Evolutionary conservation across 2,329 filamentous ascomycete genomes (phyloP), one percentile per base, ranked within the genome.

Genomic region (Colletotrichum sp.): DNA sequence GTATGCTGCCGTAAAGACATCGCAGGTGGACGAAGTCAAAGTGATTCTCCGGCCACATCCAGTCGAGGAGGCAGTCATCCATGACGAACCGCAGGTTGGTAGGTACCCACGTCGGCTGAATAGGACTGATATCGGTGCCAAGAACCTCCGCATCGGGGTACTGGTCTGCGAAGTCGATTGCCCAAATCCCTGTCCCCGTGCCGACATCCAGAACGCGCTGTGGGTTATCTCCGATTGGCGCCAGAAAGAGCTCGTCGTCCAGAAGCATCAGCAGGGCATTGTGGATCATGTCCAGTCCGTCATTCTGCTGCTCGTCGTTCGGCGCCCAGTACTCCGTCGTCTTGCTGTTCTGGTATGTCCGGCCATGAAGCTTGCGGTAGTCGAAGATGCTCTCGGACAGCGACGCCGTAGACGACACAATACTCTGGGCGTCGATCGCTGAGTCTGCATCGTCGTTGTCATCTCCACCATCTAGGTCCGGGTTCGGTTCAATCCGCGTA

Each of bases 11-110:
- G 6, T 88, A 85, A 77, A 93, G 84, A 77, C 90, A 86, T 39
- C 89, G 88, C 4, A 89, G 88, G 80, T 92, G 91, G 78, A 93
- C 89, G 78, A 89, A 90, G 82, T 93, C 91, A 80, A 91, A 91
- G 68, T 87, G 83, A 55, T 88, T 80, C 4, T 85, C 80, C 2
- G 87, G 86, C 36, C 82, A 89, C 84, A 82, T 90, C 83, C 83
- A 85, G 0, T 82, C 82, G 9, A 79, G 85, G 78, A 90, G 89
- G 34, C 89, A 88, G 79, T 93, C 90, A 80, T 93, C 91, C 64
- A 93, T 87, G 71, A 91, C 85, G 77, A 92, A 93, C 76, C 89
- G 44, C 49, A 92, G 88, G 77, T 93, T 93, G 65, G 87, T 85
- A 4, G 90, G 90, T 1, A 92, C 88, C 84, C 89, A 89, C 36